These are phyloP conservation scores for Beverwykella pulmonaria DNA, from an alignment of 495 filamentous ascomycete species.

Conservation along the genomic window DNA sequence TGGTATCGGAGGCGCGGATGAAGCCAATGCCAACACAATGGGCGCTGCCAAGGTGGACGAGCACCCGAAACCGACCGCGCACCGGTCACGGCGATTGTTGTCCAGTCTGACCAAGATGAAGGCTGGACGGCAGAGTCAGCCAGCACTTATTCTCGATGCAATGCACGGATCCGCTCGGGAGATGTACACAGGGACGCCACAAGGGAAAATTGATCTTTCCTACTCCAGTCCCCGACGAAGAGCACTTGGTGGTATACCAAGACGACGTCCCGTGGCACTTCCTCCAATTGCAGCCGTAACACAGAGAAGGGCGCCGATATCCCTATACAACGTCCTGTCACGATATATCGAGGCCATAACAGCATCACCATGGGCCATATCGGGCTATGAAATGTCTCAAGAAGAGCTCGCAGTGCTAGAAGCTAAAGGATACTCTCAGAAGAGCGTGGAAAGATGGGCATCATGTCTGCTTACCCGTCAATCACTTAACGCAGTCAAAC, in stretches of 20 bases:
- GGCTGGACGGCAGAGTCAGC: slow-evolving; percentile 12
- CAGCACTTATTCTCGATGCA: slow-evolving; percentile 7
- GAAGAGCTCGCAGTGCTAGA: slow-evolving; percentile 15
- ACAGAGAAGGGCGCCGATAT: background rate
- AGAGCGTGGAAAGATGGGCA: slow-evolving; percentile 18
- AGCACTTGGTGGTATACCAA: background rate
- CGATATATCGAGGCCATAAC: slow-evolving; percentile 9
- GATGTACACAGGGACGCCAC: slow-evolving; percentile 3
- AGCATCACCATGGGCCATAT: background rate
- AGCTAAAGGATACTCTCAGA: slow-evolving; percentile 12
- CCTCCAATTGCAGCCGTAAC: background rate
- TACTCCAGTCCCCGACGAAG: background rate
- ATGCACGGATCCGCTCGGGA: background rate
- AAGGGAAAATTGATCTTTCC: background rate
- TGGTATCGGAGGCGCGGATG: background rate
- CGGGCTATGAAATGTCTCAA: slow-evolving; percentile 1
- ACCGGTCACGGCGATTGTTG: too few relatives aligned
- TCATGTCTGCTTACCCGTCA: background rate
- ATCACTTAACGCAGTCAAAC: slow-evolving; percentile 2
- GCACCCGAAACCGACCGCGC: too few relatives aligned
- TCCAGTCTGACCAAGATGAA: background rate
- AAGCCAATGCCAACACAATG: too few relatives aligned
- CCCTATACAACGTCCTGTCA: slow-evolving; percentile 22
- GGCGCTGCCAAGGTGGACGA: too few relatives aligned
- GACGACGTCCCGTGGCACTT: background rate